Conservation (phyloP, 257 asterid species). For the Plectranthus barbatus region DNA sequence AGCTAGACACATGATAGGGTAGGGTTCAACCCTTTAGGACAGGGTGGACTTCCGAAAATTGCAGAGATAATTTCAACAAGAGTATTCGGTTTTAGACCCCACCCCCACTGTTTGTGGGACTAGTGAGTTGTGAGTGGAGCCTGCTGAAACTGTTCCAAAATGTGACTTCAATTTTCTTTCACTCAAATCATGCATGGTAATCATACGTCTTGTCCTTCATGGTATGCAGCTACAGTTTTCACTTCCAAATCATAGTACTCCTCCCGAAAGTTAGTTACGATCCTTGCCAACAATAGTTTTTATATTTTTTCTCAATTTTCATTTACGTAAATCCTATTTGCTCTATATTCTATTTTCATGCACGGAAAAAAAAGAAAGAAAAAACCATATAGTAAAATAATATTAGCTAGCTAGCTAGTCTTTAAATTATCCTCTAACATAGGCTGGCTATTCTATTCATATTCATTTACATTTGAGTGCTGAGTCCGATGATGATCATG, state of each 20-base stretch:
- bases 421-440: neutral
- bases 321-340: neutral
- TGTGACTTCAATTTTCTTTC: constrained; percentile 7
- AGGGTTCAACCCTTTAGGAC: no score
- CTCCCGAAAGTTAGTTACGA: no score
- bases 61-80: no score
- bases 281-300: neutral
- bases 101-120: neutral
- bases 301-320: neutral
- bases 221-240: neutral
- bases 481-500: neutral
- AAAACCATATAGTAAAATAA: neutral
- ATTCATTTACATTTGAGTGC: neutral
- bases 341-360: neutral
- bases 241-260: neutral
- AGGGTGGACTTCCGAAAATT: no score
- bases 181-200: neutral
- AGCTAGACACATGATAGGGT: no score
- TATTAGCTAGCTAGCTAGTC: neutral
- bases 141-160: neutral
- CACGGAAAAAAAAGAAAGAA: no score
- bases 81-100: no score
- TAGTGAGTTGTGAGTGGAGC: constrained; percentile 7
- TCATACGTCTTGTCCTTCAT: constrained; percentile 8
- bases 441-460: no score